Evolutionary conservation across 2,329 filamentous ascomycete species (phyloP), one percentile per base, ranked within the genome.

Genomic region (Proliferodiscus dingleyae): DNA sequence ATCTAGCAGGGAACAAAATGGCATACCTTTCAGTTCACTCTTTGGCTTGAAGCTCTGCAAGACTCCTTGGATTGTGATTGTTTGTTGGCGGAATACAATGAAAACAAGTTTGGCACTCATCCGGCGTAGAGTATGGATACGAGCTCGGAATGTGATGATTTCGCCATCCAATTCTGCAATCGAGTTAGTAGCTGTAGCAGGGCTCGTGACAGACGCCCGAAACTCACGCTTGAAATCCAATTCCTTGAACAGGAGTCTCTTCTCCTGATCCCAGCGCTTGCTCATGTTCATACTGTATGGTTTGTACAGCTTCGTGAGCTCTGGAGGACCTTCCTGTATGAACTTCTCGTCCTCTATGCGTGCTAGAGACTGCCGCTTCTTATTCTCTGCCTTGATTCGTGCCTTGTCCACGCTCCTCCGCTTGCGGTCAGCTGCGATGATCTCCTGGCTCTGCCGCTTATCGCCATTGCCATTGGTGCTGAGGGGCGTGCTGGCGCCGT

Each of bases 41-140:
- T 41, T 43, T 2, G 50, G 47, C 18, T 52, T 56, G 42, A 58
- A 60, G 22, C 51, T 58, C 32, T 58, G 52, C 32, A 96, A 71
- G 2, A 95, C 87, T 51, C 88, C 89, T 66, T 96, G 90, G 41
- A 95, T 80, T 19, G 89, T 93, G 54, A 78, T 75, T 10, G 86
- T 81, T 67, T 90, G 85, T 67, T 95, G 88, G 45, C 90, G 83
- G 61, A 95, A 85, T 47, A 95, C 78, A 34, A 95, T 71, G 66
- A 95, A 95, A 58, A 89, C 87, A 26, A 95, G 73, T 55, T 86
- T 84, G 57, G 87, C 77, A 62, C 88, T 91, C 70, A 95, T 77
- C 57, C 85, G 84, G 37, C 90, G 81, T 47, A 93, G 75, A 46
- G 89, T 87, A 64, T 91, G 85, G 16, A 93, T 71, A 26, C 87